Conservation (phyloP, 495 filamentous ascomycete genomes). For the Penicillium verhagenii region DNA sequence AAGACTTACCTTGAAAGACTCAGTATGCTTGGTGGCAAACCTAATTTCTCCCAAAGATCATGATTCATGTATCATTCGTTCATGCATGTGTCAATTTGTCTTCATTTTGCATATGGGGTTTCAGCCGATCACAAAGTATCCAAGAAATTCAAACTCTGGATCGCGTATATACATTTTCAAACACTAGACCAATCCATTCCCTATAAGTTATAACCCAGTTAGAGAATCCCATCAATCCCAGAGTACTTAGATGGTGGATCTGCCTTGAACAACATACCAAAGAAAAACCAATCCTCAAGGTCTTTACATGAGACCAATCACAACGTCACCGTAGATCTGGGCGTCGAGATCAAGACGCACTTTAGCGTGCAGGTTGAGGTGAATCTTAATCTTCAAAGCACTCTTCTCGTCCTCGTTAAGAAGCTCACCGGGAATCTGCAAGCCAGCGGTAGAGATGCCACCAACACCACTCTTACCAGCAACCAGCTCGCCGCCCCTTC, state of each 20-base stretch:
- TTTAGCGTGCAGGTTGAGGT: conserved; percentile 22
- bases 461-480: not conserved
- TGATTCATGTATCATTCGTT: too few relatives aligned
- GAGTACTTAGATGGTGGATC: too few relatives aligned
- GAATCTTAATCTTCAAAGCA: conserved; percentile 23
- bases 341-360: conserved; percentile 25
- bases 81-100: too few relatives aligned
- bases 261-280: not conserved
- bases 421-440: conserved; percentile 13
- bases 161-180: not conserved
- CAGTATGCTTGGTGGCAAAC: too few relatives aligned
- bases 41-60: too few relatives aligned
- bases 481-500: not conserved
- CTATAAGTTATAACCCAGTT: not conserved
- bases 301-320: conserved; percentile 23
- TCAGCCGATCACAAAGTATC: not conserved
- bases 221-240: not conserved
- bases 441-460: conserved; percentile 1
- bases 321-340: conserved; percentile 25
- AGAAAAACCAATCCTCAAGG: not conserved
- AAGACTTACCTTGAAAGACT: not conserved
- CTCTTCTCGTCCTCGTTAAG: conserved; percentile 17
- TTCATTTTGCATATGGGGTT: not conserved
- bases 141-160: not conserved
- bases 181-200: not conserved